These are phyloP conservation scores for Chlorella sp. DNA, from an alignment of 139 green algal genomes.

Conservation along the genomic window DNA sequence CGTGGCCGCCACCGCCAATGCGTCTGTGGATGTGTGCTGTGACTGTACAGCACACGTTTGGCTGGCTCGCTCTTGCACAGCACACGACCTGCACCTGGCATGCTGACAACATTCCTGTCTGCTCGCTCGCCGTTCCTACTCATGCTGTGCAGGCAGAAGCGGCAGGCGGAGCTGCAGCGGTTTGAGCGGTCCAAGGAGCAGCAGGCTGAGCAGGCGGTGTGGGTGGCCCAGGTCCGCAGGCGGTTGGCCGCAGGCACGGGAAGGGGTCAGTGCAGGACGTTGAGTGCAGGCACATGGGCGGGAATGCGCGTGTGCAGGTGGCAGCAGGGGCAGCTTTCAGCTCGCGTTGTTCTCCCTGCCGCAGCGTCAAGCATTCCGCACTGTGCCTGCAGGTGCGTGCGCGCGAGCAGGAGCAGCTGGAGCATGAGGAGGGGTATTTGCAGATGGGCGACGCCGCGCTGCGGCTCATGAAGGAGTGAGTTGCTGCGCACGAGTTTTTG, in stretches of 20 bases:
- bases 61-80: too few relatives aligned
- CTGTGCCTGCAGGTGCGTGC: background rate
- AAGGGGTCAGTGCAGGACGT: too few relatives aligned
- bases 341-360: too few relatives aligned
- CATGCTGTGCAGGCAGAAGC: background rate
- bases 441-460: slow-evolving; percentile 15
- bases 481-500: background rate
- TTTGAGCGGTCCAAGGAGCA: background rate
- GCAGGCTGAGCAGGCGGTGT: background rate
- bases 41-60: too few relatives aligned
- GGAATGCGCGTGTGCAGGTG: too few relatives aligned
- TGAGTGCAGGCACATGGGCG: too few relatives aligned
- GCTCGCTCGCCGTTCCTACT: background rate
- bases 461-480: slow-evolving; percentile 31
- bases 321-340: too few relatives aligned
- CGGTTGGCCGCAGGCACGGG: too few relatives aligned
- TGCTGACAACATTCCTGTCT: too few relatives aligned
- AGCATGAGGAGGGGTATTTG: slow-evolving; percentile 23
- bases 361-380: too few relatives aligned
- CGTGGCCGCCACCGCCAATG: too few relatives aligned
- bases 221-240: slow-evolving; percentile 7
- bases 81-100: background rate
- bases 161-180: background rate
- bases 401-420: slow-evolving; percentile 6
- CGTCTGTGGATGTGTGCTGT: too few relatives aligned